Evolutionary conservation across 1,284 basidiomycete genomes (phyloP), one percentile per base, ranked within the genome.

Genomic region (Malassezia caprae): DNA sequence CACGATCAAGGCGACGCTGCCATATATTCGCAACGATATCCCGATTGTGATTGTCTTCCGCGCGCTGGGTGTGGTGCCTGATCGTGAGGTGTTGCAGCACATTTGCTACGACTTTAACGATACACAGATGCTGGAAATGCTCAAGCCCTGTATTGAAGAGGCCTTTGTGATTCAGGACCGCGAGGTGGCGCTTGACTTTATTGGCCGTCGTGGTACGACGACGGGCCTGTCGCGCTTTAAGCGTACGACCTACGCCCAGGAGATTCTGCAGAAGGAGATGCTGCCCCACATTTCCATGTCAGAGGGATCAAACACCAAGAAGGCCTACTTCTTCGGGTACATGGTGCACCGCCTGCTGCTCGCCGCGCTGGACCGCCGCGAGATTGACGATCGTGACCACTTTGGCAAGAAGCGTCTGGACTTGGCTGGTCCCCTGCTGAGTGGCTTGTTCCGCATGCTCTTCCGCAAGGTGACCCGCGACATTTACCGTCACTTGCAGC

Each of bases 311-410:
- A 89, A 94, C 77, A 91, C 88, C 35, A 94, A 94, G 79, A 99
- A 99, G 77, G 94, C 94, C 2, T 98, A 91, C 78, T 99, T 98
- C 82, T 90, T 98, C 61, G 94, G 94, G n/a, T 98, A 96, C 77
- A 99, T 99, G 93, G 88, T 96, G 47, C 93, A 98, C 78, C 85
- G 94, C 56, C 80, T 99, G 24, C 79, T 96, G 5, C 82, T 96
- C 15, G 91, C 94, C 37, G 90, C 90, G 15, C 77, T 98, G 67
- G 91, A 96, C 73, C 81, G 94, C 53, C 81, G 94, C 68, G 94
- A 98, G 73, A 80, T 98, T 35, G 93, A 99, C 73, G 93, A 99
- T 78, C 89, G 93, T 78, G 93, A 99, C 78, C 94, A 99, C 77
- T 98, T 98, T 69, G 93, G 93, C 51, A 96, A 96, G 78, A 99